Base-by-base conservation (phyloP, 2,329 filamentous ascomycete genomes). In the Aspergillus latus region DNA sequence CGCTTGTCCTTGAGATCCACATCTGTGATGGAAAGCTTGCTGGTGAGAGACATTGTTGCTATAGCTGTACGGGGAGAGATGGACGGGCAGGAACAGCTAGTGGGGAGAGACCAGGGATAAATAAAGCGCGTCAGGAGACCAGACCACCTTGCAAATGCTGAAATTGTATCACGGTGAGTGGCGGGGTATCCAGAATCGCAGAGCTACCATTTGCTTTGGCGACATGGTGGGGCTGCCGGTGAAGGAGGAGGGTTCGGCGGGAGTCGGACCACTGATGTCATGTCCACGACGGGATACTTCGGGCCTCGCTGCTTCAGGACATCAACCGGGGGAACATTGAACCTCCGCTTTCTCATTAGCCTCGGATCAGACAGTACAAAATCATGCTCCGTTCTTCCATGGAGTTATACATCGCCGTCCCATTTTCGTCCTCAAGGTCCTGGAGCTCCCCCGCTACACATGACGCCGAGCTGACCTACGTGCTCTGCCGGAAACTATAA, bases 1-100 rank as follows among this genome's bases (percentile, higher is more conserved):
- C 92, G 87, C 87, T 99, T 99, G 85, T 84, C 93, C 86, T 96
- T 96, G 79, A 99, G 84, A 79, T 99, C 92, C 72, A 96, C 88
- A 74, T 99, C 93, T 66, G 87, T 90, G 79, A 99, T 97, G 67
- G 92, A 90, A 70, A 99, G 90, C 85, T 99, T 99, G 86, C 87
- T 97, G 70, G 92, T 90, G 75, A 99, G 90, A 87, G 94, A 97
- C 94, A 99, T 99, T 59, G 54, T 73, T 57, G 53, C 50, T 46
- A 52, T 46, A 61, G 59, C 54, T 63, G 46, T 54, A 59, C 28
- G 52, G 56, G 55, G 47, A 46, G 36, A 44, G 57, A 45, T 55
- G 43, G 43, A 49, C 49, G 48, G 58, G 43, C 30, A 44, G 37
- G 28, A 59, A 54, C 55, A 51, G 52, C 46, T 13, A 57, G 58